Conservation (phyloP, 495 filamentous ascomycete species). For the Pyrenula aspistea region DNA sequence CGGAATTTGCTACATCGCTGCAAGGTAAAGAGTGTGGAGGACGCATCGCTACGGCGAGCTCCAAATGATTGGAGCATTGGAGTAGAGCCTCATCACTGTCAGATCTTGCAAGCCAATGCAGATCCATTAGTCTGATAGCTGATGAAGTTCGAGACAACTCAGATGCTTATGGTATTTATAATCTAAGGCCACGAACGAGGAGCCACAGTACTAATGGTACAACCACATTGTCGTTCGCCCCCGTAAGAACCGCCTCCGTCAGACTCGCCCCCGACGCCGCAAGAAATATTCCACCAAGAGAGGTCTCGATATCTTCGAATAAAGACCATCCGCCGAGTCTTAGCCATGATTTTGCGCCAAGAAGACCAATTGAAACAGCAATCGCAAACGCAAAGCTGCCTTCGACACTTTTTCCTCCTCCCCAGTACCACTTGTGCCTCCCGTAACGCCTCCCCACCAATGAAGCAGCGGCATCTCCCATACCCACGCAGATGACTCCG, state of each 20-base stretch:
- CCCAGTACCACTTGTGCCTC: slow-evolving; percentile 87
- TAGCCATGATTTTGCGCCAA: slow-evolving; percentile 65
- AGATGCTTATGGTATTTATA: no score
- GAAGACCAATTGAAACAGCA: slow-evolving; percentile 65
- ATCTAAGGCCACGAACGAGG: slow-evolving; percentile 63
- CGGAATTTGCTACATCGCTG: no score
- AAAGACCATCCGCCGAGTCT: slow-evolving; percentile 56
- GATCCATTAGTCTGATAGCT: no score
- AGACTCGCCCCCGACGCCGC: slow-evolving; percentile 76
- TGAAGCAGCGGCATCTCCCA: slow-evolving; percentile 93
- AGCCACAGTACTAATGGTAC: slow-evolving; percentile 93
- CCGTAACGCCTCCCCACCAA: slow-evolving; percentile 83
- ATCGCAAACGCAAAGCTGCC: slow-evolving; percentile 75
- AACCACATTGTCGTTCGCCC: slow-evolving; percentile 97
- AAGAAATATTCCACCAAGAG: slow-evolving; percentile 40
- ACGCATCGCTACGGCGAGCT: no score
- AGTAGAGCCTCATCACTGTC: no score
- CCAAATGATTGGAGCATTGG: no score
- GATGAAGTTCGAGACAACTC: no score
- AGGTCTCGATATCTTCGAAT: background rate
- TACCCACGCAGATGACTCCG: slow-evolving; percentile 85
- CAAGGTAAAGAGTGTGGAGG: no score
- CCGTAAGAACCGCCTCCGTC: slow-evolving; percentile 89
- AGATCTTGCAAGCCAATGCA: no score
- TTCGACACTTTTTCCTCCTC: slow-evolving; percentile 89